phyloP scores from a whole-genome alignment of 1,139 yeast genomes.

The Blastobotrys elegans region DNA sequence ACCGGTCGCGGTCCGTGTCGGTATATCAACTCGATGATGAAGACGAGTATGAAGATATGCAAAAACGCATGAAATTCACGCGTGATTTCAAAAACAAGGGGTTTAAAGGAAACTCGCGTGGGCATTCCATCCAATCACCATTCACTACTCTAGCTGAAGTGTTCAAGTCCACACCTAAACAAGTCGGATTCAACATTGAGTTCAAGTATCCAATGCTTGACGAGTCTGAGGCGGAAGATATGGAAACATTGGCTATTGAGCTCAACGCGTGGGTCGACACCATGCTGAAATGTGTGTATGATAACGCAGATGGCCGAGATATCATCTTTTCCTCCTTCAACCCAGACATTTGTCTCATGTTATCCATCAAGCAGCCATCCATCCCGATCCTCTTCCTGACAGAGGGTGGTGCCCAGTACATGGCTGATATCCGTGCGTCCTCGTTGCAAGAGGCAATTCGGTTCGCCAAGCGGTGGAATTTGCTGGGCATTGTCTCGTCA shows the following conservation, averaged over 20 bases:
- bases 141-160: conserved; percentile 86
- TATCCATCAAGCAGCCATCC: conserved; percentile 88
- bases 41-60: conserved; percentile 34
- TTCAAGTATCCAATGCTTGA: conserved; percentile 94
- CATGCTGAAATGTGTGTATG: conserved; percentile 74
- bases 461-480: conserved; percentile 87
- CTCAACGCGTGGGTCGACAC: conserved; percentile 80
- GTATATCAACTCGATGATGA: conserved; percentile 24
- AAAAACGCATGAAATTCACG: conserved; percentile 76
- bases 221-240: conserved; percentile 83
- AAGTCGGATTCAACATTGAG: conserved; percentile 91
- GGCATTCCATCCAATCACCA: conserved; percentile 83
- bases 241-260: conserved; percentile 82
- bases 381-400: conserved; percentile 79
- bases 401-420: conserved; percentile 73
- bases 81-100: conserved; percentile 83
- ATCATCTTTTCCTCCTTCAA: conserved; percentile 90
- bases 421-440: conserved; percentile 88
- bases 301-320: conserved; percentile 73
- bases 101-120: conserved; percentile 87
- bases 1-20: conserved; percentile 28
- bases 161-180: conserved; percentile 71
- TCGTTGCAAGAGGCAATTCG: conserved; percentile 89
- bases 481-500: conserved; percentile 88
- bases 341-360: conserved; percentile 83